A percentile compares a stretch with the other conserved stretches of the same genome.
These are phyloP conservation scores for Chaetomium sp. DNA, from an alignment of 2,329 filamentous ascomycete species.

Conservation along the genomic window DNA sequence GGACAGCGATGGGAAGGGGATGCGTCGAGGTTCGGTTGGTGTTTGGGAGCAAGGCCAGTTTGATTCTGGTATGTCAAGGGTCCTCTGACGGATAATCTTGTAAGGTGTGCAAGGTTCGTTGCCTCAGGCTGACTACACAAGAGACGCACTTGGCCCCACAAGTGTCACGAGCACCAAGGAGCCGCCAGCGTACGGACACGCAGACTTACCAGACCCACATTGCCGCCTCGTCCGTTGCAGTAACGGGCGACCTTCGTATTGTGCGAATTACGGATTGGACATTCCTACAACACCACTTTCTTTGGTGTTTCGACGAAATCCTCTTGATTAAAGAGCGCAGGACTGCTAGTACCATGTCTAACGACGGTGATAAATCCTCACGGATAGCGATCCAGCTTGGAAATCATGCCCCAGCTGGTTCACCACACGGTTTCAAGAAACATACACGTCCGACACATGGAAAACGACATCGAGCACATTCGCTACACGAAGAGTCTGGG, in stretches of 20 bases:
- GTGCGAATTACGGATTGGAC: too few species aligned
- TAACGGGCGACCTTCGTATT: too few species aligned
- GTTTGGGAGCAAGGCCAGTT: neutral
- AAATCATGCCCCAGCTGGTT: slow-evolving; percentile 2
- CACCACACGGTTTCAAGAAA: slow-evolving; percentile 14
- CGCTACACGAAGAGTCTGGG: slow-evolving; percentile 15
- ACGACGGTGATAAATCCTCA: slow-evolving; percentile 12
- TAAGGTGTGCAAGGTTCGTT: neutral
- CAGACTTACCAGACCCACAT: neutral
- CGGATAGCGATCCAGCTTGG: slow-evolving; percentile 22
- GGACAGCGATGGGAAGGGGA: neutral
- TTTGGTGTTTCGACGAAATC: too few species aligned
- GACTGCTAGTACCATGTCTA: slow-evolving; percentile 13
- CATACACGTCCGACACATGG: slow-evolving; percentile 17
- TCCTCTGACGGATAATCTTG: neutral
- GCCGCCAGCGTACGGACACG: neutral
- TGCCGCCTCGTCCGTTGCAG: too few species aligned
- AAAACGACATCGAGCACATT: slow-evolving; percentile 21
- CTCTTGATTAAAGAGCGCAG: neutral
- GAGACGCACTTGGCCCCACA: neutral
- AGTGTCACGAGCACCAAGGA: neutral
- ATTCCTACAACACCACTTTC: too few species aligned
- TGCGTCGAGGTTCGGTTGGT: neutral
- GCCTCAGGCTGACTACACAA: slow-evolving; percentile 3
- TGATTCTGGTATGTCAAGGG: neutral